Base-by-base conservation (phyloP, 2,329 filamentous ascomycete species). In the Aspergillus brunneoviolaceus region DNA sequence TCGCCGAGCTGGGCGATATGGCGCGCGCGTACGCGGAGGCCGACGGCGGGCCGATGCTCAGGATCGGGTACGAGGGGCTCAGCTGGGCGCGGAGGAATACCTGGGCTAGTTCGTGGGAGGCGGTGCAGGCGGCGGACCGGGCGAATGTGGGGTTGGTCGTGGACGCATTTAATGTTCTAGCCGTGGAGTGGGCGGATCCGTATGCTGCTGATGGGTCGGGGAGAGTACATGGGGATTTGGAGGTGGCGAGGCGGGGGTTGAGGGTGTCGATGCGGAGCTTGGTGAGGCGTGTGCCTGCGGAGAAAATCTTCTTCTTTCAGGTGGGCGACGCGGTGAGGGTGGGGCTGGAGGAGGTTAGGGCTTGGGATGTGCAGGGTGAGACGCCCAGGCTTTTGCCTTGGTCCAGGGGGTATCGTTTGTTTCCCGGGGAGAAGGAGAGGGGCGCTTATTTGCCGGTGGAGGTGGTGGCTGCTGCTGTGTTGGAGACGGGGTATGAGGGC, bases 301-400 rank as follows among this genome's bases (percentile, higher is more conserved):
- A 74, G 25, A 63, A 65, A 4, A 74, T 74, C 33, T 74, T 74
- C 55, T 74, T 74, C 57, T 73, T 70, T 54, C 72, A 74, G 50
- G 65, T 69, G 9, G 71, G 67, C 2, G 72, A 74, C 63, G 72
- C 72, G 2, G 68, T 73, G 47, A 54, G 68, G 4, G 53, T 74
- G 35, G 63, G 71, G 55, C 69, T 69, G 2, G 49, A 55, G 6
- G 12, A 63, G 27, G 0, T 69, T 72, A n/a, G 45, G 51, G 2
- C 59, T 60, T n/a, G 69, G 69, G 0, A 57, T 58, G 4, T 69
- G 70, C 7, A 65, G 65, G 1, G 54, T 59, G 5, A 66, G 65
- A 0, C 72, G 14, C 39, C 72, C 2, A 50, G 57, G 11, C 63
- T 73, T 16, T 55, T 74, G 12, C 71, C 72, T 1, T 74, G 72